Evolutionary conservation across 1,284 basidiomycete species (phyloP), one percentile per base, ranked within the genome.

Genomic region (Phellopilus nigrolimitatus): DNA sequence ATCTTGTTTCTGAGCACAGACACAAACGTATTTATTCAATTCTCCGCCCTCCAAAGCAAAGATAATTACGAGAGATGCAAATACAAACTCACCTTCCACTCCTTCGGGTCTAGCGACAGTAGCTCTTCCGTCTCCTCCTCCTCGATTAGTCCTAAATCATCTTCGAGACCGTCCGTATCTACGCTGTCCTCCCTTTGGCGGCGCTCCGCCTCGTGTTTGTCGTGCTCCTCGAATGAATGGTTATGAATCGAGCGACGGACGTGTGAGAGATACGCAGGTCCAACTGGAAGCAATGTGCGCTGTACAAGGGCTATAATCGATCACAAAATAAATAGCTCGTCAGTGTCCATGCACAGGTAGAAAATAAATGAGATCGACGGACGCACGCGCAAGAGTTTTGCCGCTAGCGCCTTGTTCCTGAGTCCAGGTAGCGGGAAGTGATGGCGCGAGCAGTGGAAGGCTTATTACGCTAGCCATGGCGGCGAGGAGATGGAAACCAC

Each of bases 81-180:
- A 36, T 21, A 38, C 15, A n/a, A 17, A 65, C 72, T 40, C 59
- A 89, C 88, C 79, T 99, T 99, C 95, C 95, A 99, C 68, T 97
- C 94, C 70, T 97, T 98, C 13, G 95, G 91, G 74, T 99, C 97
- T 15, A 84, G 73, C 27, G 73, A 68, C 41, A 95, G 71, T 44
- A 95, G 64, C 22, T 86, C 85, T 8, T 76, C 73, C 30, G 78
- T 71, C 73, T 99, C 97, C 55, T 84, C 74, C 71, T 99, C 97
- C 55, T 95, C 91, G 4, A 94, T 94, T 6, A 98, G 86, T 40
- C 93, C 93, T 15, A 88, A 82, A 70, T 97, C 93, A 65, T 93
- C 94, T 55, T 88, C 87, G 12, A 72, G 68, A 19, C 75, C 75
- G 41, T 74, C 75, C 6, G 72, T 80, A 59, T 79, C 75, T 21